Percentiles rank a stretch among this genome's conserved stretches.
Conservation (phyloP, 164 flowering plant species). For the Nymphaea colorata region DNA sequence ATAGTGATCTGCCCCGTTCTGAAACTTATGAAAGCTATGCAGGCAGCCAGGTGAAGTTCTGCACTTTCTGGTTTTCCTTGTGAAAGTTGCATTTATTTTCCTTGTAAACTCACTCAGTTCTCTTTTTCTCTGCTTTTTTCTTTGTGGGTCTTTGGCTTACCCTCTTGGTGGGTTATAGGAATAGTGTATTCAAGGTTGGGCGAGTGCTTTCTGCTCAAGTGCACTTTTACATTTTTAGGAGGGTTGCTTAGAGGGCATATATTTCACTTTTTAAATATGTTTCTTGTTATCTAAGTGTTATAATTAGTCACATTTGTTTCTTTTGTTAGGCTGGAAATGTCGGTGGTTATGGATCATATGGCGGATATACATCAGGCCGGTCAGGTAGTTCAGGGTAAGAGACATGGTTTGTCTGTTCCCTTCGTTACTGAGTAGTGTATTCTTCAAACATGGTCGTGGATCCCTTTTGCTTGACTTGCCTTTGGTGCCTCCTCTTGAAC, state of each 20-base stretch:
- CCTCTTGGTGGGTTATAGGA: background rate
- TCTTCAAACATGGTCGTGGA: background rate
- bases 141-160: background rate
- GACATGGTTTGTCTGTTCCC: background rate
- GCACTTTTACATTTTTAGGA: background rate
- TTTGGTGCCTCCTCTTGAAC: background rate
- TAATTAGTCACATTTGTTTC: background rate
- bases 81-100: background rate
- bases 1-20: slow-evolving; percentile 41
- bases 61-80: background rate
- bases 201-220: background rate
- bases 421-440: background rate
- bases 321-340: slow-evolving; percentile 19
- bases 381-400: slow-evolving; percentile 10
- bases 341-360: slow-evolving; percentile 57
- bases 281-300: background rate
- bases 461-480: background rate
- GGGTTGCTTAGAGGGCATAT: background rate
- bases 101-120: background rate
- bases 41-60: slow-evolving; percentile 43
- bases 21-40: slow-evolving; percentile 65
- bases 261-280: background rate
- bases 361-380: slow-evolving; percentile 25
- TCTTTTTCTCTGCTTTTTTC: background rate
- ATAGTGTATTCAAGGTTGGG: background rate